phyloP scores from a whole-genome alignment of 805 yeast species.

The Kazachstania viticola region DNA sequence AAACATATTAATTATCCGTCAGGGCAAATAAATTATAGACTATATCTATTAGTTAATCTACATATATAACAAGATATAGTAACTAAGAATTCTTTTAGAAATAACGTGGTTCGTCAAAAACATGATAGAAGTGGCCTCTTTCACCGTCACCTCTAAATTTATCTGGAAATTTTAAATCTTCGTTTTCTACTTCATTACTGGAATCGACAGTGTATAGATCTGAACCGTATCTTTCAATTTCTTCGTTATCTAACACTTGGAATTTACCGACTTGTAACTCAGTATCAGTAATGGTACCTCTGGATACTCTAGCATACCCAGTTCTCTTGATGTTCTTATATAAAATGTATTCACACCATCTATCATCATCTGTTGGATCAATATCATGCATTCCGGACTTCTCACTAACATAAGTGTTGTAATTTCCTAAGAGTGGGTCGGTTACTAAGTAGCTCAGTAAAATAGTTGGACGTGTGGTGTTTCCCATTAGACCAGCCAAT shows the following conservation, averaged over 20 bases:
- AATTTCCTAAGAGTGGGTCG: constrained; percentile 77
- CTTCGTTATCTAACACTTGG: constrained; percentile 36
- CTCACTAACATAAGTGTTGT: constrained; percentile 81
- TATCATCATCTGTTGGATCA: constrained; percentile 86
- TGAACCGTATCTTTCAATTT: constrained; percentile 25
- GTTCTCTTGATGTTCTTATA: constrained; percentile 77
- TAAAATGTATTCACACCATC: constrained; percentile 97
- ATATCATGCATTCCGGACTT: constrained; percentile 83
- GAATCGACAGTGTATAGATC: constrained; percentile 43
- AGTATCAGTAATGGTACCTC: constrained; percentile 92
- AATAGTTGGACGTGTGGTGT: constrained; percentile 71
- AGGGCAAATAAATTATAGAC: too few relatives aligned
- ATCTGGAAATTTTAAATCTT: constrained; percentile 62
- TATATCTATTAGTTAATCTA: too few relatives aligned
- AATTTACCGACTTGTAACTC: constrained; percentile 94
- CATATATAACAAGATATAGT: too few relatives aligned
- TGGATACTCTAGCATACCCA: constrained; percentile 87
- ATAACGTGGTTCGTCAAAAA: constrained; percentile 87
- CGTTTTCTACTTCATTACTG: constrained; percentile 40
- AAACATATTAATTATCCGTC: too few relatives aligned
- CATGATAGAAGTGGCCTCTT: constrained; percentile 88
- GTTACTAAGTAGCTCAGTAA: constrained; percentile 86
- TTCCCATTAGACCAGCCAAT: constrained; percentile 69
- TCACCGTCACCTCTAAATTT: constrained; percentile 83
- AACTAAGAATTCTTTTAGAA: too few relatives aligned